Evolutionary conservation across 2,329 filamentous ascomycete genomes (phyloP), one percentile per base, ranked within the genome.

Genomic region (Ophiostoma angusticollis): DNA sequence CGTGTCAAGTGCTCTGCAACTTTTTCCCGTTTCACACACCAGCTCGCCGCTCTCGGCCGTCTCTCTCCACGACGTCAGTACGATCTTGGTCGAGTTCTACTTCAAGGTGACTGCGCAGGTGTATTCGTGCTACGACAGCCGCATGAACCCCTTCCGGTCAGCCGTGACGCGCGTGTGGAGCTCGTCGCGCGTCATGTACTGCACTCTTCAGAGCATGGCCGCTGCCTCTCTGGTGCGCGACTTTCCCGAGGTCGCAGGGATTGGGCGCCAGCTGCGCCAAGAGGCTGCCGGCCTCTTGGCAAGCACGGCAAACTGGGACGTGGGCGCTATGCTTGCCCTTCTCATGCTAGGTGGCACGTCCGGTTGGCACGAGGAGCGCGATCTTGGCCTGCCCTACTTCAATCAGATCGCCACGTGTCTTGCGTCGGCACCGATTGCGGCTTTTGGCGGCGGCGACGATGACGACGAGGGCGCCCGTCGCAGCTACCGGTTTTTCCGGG

Each of bases 131-230:
- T 74, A 72, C 28, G 46, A 74, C 54, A 72, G 68, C 25, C 58
- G 62, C 27, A 60, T 72, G 49, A 75, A 74, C 47, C 70, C 70
- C 2, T 74, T 73, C 49, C 59, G 70, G 59, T 19, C 65, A 61
- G 19, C 59, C 66, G 9, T 73, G 62, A 59, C 60, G 63, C 34
- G 35, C 7, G 30, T 24, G 16, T 48, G 46, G 46, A 32, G 24
- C 27, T 64, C 63, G 18, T 70, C 67, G 1, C 52, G 66, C 21
- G 65, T 68, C 3, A 67, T 72, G 45, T 68, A 65, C 48, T 68
- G 65, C 34, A 67, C 68, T 0, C 67, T 74, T 44, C 69, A 73
- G 46, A 72, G 69, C 46, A 74, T 74, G 70, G 67, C 70, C 1
- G 68, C 70, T 6, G 69, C 68, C 3, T 68, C 68, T 8, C 57